Base-by-base conservation (phyloP, 208 protist genomes). In the Leishmania gerbilli region DNA sequence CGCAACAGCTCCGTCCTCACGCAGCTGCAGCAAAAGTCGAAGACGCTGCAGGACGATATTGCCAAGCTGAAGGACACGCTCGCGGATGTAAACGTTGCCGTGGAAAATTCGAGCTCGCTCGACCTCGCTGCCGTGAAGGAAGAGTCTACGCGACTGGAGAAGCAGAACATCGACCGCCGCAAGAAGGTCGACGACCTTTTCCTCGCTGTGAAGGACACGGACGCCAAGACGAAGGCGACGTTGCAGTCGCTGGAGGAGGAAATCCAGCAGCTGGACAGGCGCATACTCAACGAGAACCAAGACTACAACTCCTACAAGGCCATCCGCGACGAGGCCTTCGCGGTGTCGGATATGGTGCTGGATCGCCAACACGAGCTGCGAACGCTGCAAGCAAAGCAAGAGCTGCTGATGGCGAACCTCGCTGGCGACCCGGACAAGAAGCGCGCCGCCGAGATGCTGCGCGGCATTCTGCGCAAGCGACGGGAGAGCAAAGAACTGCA, bases 121-220 rank as follows among this genome's bases (percentile, higher is more conserved):
- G 92, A 97, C 79, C 84, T 91, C 2, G 81, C 90, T 27, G 89
- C 87, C 11, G 81, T 98, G 47, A 92, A 94, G 82, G 87, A 96
- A 34, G 86, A 95, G 80, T 89, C 88, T 51, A 82, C 85, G 60
- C 88, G 91, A 58, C 86, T 98, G 15, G 90, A 90, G 78, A 80
- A 95, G 79, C 62, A 91, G 76, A 97, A 97, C 86, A 76, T 85
- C 19, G 79, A 90, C 34, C 71, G 80, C 68, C 92, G 91, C 64
- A 92, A 94, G 75, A 80, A 94, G 81, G 92, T 96, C 34, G 95
- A 98, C 74, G 79, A 93, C 42, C 79, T 97, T 2, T 98, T 98
- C 77, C 90, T 97, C 34, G 82, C 89, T 37, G 88, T 92, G 53
- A 95, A 96, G 79, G 91, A 96, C 45, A 86, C 84, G 34, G 95